phyloP scores from a whole-genome alignment of 1,284 basidiomycete species.

The Microbotryomycetes sp. region DNA sequence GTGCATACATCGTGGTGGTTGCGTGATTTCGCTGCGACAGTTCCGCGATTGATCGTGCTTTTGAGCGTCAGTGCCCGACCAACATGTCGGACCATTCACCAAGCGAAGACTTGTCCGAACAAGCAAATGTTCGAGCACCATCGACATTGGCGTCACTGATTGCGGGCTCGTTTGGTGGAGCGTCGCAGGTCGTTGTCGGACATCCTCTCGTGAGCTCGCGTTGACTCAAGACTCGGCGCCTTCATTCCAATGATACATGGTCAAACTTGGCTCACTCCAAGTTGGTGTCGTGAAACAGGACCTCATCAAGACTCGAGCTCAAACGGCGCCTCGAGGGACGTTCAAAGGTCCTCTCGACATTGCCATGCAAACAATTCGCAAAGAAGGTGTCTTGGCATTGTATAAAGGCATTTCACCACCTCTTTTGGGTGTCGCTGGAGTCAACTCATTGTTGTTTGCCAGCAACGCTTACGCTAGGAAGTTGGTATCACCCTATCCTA shows the following conservation, averaged over 20 bases:
- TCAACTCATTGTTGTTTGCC: constrained; percentile 91
- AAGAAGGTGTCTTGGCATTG: constrained; percentile 81
- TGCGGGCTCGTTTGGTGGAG: constrained; percentile 69
- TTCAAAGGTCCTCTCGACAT: constrained; percentile 93
- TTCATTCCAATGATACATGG: too few species aligned
- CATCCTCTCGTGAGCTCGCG: constrained; percentile 52
- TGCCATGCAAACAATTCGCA: constrained; percentile 65
- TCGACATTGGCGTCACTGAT: constrained; percentile 46
- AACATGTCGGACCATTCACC: not conserved
- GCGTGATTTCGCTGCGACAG: not conserved
- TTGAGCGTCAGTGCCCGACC: too few species aligned
- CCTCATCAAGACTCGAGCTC: constrained; percentile 63
- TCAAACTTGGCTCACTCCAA: constrained; percentile 3
- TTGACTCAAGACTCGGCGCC: too few species aligned
- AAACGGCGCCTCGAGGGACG: constrained; percentile 45
- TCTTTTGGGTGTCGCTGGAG: constrained; percentile 86
- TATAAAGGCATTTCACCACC: constrained; percentile 95
- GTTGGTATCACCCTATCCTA: constrained; percentile 75
- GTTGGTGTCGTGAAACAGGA: constrained; percentile 61
- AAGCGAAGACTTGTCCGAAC: not conserved
- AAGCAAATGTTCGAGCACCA: not conserved
- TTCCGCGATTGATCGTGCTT: not conserved
- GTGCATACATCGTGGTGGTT: not conserved
- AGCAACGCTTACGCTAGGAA: constrained; percentile 76
- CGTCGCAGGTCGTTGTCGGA: constrained; percentile 68